Base-by-base conservation (phyloP, 805 yeast species). In the Hermanozyma aechmeae region DNA sequence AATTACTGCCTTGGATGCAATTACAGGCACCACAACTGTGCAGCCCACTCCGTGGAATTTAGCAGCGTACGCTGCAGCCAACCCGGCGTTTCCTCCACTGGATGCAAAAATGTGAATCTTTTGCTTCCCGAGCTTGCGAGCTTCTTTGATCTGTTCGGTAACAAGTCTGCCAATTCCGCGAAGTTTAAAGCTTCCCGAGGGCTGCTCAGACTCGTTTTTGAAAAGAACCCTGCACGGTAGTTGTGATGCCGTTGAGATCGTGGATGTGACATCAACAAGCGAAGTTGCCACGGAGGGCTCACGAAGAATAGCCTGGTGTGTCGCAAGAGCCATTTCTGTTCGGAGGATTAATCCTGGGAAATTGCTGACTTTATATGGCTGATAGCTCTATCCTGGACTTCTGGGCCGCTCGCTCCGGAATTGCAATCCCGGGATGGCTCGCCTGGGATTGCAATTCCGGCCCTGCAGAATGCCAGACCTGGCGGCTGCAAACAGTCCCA, bases 1-100 rank as follows among this genome's bases (percentile, higher is more conserved):
- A 5, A 58, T 48, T 52, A 76, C 72, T 16, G 59, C 53, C 3
- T 42, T 42, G 30, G 66, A 65, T 8, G 82, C 63, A 3, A 59
- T 48, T 1, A 43, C 48, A 1, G 85, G 85, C 1, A 79, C 70
- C 0, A 73, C 80, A 2, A 79, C 82, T 0, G 79, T 73, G 40
- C 79, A 72, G n/a, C 45, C 40, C 2, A 47, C 65, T 32, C 32
- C 50, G 40, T 46, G 58, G 45, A 30, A 51, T 27, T 34, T 38
- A 3, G 72, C 61, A 19, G 72, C 59, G 26, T 58, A 59, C 0
- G 75, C 71, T 5, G 74, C 76, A 5, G 76, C 77, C 30, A 68
- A 53, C 1, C 73, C 73, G 11, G 73, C 73, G 36, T 68, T 68
- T 4, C 78, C 77, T 8, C 77, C 78, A 24, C 73, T 65, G 10